Base-by-base conservation (phyloP, 1,284 basidiomycete species). In the Polyporus tsugae region DNA sequence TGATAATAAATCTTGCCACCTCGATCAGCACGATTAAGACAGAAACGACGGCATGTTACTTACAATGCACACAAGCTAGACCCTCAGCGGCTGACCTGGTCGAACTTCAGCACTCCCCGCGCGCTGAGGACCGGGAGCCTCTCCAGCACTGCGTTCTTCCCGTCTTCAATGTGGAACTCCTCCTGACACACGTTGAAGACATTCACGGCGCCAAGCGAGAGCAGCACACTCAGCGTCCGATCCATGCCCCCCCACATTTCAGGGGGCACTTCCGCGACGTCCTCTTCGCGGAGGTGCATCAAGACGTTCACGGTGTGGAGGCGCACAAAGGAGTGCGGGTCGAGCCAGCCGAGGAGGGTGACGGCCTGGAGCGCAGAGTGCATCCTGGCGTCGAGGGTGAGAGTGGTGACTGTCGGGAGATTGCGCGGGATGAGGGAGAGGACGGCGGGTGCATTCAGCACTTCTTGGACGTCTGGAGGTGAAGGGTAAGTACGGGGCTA, bases 191-290 rank as follows among this genome's bases (percentile, higher is more conserved):
- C 41, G 46, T 72, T 72, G 33, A 53, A 58, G 59, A 72, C 55
- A 38, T 64, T 60, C 29, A 72, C 63, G 15, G 46, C 58, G 4
- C 69, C 62, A 17, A 72, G 71, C 57, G 69, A 69, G 22, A 67
- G 67, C 46, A 72, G 67, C 7, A 69, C 71, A 63, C 69, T 69
- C 29, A 72, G 63, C 42, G 69, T 69, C 63, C 60, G 60, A 41
- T 72, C 65, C 71, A 72, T 70, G 39, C 44, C 69, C 19, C 65
- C 67, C 71, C 71, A 72, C 10, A 52, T 55, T 1, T 67, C 61
- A 17, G 17, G 22, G 19, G 53, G 59, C 3, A 72, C 36, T 11
- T 39, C 53, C 42, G 41, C 33, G 58, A 72, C 53, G 52, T 65
- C 67, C 52, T 60, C 58, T 19, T 38, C 63, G 3, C 22, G 29